These are phyloP conservation scores for Daldinia bambusicola DNA, from an alignment of 495 filamentous ascomycete genomes.

Conservation along the genomic window DNA sequence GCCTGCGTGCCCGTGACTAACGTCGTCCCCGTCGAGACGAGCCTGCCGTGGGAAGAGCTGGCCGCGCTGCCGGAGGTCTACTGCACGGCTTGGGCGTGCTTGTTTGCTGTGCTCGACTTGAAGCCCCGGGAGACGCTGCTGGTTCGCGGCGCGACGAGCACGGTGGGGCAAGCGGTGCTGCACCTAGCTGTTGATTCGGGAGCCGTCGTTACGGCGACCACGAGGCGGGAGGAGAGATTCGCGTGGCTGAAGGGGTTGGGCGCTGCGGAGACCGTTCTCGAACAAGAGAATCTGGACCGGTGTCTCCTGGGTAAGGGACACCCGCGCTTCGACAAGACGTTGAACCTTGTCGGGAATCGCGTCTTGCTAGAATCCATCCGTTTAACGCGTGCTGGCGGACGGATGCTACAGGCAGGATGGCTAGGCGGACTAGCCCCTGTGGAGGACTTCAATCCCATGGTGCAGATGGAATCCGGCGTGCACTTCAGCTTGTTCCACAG, in stretches of 20 bases:
- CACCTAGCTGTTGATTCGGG: constrained; percentile 27
- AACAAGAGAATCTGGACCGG: constrained; percentile 37
- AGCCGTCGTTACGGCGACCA: too few relatives aligned
- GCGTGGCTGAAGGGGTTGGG: too few relatives aligned
- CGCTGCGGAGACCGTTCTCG: constrained; percentile 20
- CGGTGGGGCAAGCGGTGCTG: constrained; percentile 57
- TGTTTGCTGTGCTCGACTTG: constrained; percentile 54
- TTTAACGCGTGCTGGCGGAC: too few relatives aligned
- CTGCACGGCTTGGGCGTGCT: constrained; percentile 57
- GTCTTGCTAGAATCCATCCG: constrained; percentile 41
- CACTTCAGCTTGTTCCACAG: constrained; percentile 63
- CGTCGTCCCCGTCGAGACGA: constrained; percentile 50
- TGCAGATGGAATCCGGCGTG: constrained; percentile 61
- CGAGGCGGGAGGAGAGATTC: too few relatives aligned
- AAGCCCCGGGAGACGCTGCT: constrained; percentile 50
- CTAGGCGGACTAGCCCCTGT: constrained; percentile 56
- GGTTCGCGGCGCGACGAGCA: constrained; percentile 58
- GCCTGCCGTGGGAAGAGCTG: constrained; percentile 53
- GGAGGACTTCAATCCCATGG: constrained; percentile 58
- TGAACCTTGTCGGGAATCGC: constrained; percentile 59
- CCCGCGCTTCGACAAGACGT: constrained; percentile 55
- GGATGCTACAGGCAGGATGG: too few relatives aligned
- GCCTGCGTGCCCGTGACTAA: constrained; percentile 49
- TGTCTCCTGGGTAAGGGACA: background rate
- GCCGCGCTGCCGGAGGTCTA: constrained; percentile 59